phyloP scores from a whole-genome alignment of 306 rosid genomes.

The Adenanthera pavonina region DNA sequence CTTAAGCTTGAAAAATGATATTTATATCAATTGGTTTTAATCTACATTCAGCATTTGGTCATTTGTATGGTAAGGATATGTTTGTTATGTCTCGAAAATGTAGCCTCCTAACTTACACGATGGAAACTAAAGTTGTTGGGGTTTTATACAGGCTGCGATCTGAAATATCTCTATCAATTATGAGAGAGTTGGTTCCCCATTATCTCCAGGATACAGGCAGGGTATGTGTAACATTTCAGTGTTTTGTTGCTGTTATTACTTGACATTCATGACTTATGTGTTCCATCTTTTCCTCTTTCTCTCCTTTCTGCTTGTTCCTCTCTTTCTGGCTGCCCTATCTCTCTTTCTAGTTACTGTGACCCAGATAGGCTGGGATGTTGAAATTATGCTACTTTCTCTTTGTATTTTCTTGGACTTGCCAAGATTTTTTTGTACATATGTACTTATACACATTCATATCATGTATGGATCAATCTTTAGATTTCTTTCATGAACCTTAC shows the following conservation, averaged over 20 bases:
- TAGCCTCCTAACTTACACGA: constrained; percentile 25
- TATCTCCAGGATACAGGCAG: constrained; percentile 93
- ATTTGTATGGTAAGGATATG: neutral
- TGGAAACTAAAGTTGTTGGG: constrained; percentile 40
- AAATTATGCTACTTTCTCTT: constrained; percentile 1
- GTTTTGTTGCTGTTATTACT: constrained; percentile 31
- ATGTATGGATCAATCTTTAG: neutral
- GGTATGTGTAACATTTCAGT: constrained; percentile 62
- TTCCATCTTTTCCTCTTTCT: neutral
- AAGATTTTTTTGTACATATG: neutral
- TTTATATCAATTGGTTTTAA: neutral
- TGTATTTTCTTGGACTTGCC: neutral
- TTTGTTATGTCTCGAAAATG: neutral
- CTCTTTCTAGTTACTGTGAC: constrained; percentile 29
- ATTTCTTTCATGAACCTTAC: neutral
- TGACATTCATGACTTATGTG: neutral
- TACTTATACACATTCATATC: neutral
- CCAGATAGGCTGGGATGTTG: neutral
- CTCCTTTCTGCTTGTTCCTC: neutral
- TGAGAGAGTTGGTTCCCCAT: constrained; percentile 95
- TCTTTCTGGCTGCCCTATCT: neutral
- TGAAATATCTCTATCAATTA: constrained; percentile 87
- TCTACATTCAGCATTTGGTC: neutral
- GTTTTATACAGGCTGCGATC: constrained; percentile 79
- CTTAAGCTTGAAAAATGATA: neutral